Evolutionary conservation across 2,329 filamentous ascomycete genomes (phyloP), one percentile per base, ranked within the genome.

Genomic region (Ilyonectria robusta): DNA sequence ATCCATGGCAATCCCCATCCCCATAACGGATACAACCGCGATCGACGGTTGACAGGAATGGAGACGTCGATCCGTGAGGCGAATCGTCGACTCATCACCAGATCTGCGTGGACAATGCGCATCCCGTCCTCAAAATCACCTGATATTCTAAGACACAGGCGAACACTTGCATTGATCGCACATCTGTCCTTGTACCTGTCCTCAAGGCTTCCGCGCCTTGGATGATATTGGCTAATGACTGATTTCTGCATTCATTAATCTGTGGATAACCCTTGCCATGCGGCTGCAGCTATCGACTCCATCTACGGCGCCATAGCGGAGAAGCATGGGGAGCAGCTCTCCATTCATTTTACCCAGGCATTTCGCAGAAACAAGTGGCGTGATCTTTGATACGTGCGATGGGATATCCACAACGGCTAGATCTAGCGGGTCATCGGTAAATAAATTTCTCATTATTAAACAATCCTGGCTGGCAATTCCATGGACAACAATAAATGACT

Each of bases 21-120:
- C 63, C 57, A 65, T 44, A 19, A 54, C 65, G 65, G 69, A 59
- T 65, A 46, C 65, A 68, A 57, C 69, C 67, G 69, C 65, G 70
- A 73, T 73, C 70, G 69, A 62, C 68, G 57, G 47, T 48, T 53
- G 58, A 53, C 21, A 47, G 53, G 57, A 66, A 66, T 66, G 51
- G 33, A 65, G 51, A 59, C 31, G 67, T 62, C 53, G 62, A 67
- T 67, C 63, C 8, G 31, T 47, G 23, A 15, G 11, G n/a, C 50
- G n/a, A n/a, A 26, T 47, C 21, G 46, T 26, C 23, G 21, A 29
- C 47, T 35, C 23, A 44, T 47, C 29, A 42, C 35, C n/a, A 57
- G 46, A 31, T 29, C 23, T n/a, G 2, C 33, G 15, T 50, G 33
- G 46, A 40, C 21, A 26, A 50, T 17, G 46, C 37, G 48, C n/a